Evolutionary conservation across 352 stramenopile species (phyloP), one percentile per base, ranked within the genome.

Genomic region (Phytophthora constricta): DNA sequence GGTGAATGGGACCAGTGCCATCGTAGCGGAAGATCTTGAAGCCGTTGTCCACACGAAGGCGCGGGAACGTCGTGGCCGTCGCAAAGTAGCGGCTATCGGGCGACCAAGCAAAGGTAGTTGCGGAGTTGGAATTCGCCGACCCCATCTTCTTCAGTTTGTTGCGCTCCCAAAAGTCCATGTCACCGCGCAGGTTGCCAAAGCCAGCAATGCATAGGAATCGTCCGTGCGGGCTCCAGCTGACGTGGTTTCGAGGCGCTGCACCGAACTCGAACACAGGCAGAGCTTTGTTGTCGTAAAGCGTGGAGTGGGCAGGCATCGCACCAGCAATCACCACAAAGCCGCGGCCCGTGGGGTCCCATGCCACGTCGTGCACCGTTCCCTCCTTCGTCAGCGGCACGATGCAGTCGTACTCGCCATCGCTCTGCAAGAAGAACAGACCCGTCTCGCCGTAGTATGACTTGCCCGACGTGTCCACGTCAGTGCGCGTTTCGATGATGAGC

Each of bases 1-100:
- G 87, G 80, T 90, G 73, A 67, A 98, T 89, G 19, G 92, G 92
- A 11, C 91, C 92, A 13, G 76, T 78, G 42, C 98, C 97, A 75
- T 99, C 97, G 78, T 99, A 99, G 50, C 88, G 87, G 80, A 98
- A 99, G 4, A 99, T 64, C 70, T 97, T 95, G 25, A 99, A 94
- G 51, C 95, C 95, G 74, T 99, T 99, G 75, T 99, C 97, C 10
- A 99, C 97, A 81, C 98, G 98, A 84, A 99, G 97, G 43, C 97
- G 90, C n/a, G 97, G 97, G 61, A 97, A 98, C 19, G 95, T 98
- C 20, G 97, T 99, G 19, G 92, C 95, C 37, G 97, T 98, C 37
- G 97, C 72, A 66, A 99, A 99, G 76, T 96, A 97, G 43, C 95
- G 84, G 42, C 87, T 97, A 72, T 99, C 95, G 2, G 98, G 96